Percentiles rank a stretch among this genome's conserved stretches.
Evolutionary conservation across 2,329 filamentous ascomycete genomes (phyloP).

Genomic region (Herpotrichia juniperi): DNA sequence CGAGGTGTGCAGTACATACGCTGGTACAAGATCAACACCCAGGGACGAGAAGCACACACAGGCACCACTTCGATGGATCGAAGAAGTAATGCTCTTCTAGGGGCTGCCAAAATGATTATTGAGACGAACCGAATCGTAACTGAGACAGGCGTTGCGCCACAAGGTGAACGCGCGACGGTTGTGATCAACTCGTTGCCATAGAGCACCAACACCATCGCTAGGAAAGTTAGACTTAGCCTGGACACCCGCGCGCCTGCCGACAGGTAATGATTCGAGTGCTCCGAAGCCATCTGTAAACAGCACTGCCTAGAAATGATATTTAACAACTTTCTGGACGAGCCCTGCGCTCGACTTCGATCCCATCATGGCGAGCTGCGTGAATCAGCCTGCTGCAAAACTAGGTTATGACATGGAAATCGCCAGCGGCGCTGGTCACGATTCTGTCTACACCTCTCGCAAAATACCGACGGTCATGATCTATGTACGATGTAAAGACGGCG

Average conservation of each 20-base stretch:
- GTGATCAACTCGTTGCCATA: conserved; percentile 69
- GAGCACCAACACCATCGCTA: conserved; percentile 73
- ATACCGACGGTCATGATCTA: conserved; percentile 50
- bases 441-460: conserved; percentile 42
- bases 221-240: conserved; percentile 66
- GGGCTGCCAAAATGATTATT: conserved; percentile 65
- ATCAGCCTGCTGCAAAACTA: conserved; percentile 53
- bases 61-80: conserved; percentile 14
- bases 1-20: conserved; percentile 13
- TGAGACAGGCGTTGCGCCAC: conserved; percentile 59
- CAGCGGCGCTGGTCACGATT: conserved; percentile 65
- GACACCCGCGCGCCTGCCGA: conserved; percentile 66
- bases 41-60: conserved; percentile 12
- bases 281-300: conserved; percentile 59
- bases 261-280: conserved; percentile 62
- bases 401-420: conserved; percentile 64
- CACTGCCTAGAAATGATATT: conserved; percentile 41
- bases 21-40: conserved; percentile 11
- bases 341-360: conserved; percentile 13
- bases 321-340: conserved; percentile 14
- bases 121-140: conserved; percentile 64
- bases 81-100: conserved; percentile 43
- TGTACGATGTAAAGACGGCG: conserved; percentile 45
- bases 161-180: conserved; percentile 60
- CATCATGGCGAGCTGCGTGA: conserved; percentile 8